phyloP scores from a whole-genome alignment of 352 stramenopile species.

The Pythium graminicola region DNA sequence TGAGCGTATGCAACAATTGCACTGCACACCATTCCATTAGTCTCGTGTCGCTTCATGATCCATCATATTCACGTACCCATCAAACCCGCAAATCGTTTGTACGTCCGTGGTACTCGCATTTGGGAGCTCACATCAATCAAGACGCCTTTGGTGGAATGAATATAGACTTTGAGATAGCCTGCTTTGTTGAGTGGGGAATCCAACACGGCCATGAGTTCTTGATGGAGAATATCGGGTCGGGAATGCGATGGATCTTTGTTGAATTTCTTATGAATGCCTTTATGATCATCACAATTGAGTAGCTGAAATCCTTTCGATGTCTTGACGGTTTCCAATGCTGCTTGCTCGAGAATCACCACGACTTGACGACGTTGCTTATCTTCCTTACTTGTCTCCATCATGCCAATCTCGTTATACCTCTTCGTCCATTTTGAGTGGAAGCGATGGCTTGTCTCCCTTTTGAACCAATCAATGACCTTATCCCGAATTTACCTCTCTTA shows the following conservation, averaged over 20 bases:
- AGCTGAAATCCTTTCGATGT: constrained; percentile 98
- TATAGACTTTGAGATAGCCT: constrained; percentile 97
- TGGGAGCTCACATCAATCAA: constrained; percentile 98
- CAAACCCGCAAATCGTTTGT: constrained; percentile 97
- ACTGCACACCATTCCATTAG: constrained; percentile 55
- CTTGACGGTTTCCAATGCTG: constrained; percentile 98
- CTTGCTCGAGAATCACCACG: constrained; percentile 98
- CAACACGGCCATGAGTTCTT: constrained; percentile 97
- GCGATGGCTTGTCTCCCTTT: constrained; percentile 9
- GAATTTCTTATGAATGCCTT: constrained; percentile 92
- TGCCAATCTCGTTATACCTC: background rate
- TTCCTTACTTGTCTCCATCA: constrained; percentile 25
- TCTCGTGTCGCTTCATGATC: no score
- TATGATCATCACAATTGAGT: constrained; percentile 99
- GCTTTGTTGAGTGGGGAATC: constrained; percentile 99
- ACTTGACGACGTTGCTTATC: constrained; percentile 86
- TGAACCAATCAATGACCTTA: constrained; percentile 10
- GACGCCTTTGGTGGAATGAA: constrained; percentile 95
- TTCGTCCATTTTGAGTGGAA: constrained; percentile 21
- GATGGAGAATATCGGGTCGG: constrained; percentile 98
- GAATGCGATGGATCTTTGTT: constrained; percentile 95
- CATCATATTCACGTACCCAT: constrained; percentile 90
- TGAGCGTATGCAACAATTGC: constrained; percentile 99
- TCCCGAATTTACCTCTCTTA: background rate
- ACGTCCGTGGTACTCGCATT: constrained; percentile 98